Percentiles rank a stretch among this genome's conserved stretches.
Conservation (phyloP, 139 green algal species). For the Ettlia oleoabundans region DNA sequence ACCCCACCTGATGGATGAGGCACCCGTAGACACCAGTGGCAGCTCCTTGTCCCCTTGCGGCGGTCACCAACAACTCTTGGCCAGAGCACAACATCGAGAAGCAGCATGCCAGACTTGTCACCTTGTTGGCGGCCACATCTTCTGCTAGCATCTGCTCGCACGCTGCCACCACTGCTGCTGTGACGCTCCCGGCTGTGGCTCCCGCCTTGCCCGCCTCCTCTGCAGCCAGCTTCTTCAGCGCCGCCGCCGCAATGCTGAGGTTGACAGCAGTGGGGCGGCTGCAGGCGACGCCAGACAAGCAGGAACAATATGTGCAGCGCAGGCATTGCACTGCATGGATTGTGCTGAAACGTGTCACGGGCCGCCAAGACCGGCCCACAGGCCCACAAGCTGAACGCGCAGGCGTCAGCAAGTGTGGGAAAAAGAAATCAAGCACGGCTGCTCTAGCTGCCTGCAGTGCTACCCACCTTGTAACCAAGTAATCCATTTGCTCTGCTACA, state of each 20-base stretch:
- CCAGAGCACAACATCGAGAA: no score
- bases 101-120: slow-evolving; percentile 20
- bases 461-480: slow-evolving; percentile 80
- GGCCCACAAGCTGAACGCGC: no score
- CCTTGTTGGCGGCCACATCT: slow-evolving; percentile 86
- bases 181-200: slow-evolving; percentile 60
- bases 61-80: no score
- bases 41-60: no score
- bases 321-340: background rate
- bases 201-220: slow-evolving; percentile 33
- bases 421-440: no score
- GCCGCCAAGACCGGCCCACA: no score
- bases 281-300: background rate
- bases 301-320: background rate
- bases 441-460: background rate
- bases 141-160: slow-evolving; percentile 84
- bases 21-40: no score
- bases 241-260: slow-evolving; percentile 76
- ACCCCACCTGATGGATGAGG: no score
- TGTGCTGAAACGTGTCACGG: no score
- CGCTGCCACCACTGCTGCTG: slow-evolving; percentile 62
- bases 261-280: slow-evolving; percentile 97
- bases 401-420: no score
- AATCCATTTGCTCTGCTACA: slow-evolving; percentile 67
- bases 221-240: slow-evolving; percentile 63